Base-by-base conservation (phyloP, 306 rosid species). In the Mucuna pruriens region DNA sequence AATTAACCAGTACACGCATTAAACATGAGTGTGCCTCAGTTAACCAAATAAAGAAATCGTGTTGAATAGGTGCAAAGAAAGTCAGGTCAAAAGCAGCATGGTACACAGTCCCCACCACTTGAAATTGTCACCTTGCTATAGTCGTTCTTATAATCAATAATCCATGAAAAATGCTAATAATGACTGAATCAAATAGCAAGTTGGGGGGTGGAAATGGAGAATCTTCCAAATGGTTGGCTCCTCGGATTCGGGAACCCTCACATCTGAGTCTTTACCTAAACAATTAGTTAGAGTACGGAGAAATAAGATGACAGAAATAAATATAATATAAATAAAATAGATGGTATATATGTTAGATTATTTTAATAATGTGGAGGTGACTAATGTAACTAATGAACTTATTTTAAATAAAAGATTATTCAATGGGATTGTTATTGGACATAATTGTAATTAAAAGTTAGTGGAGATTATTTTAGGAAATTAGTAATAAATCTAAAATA, bases 221-320 rank as follows among this genome's bases (percentile, higher is more conserved):
- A 83, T 72, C 83, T 72, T 74, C 70, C 42, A 72, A 71, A 55
- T 63, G 83, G 58, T 63, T 77, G 61, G 44, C 31, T 83, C 83
- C 86, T 7, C 23, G 61, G 76, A 40, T 63, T 42, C 40, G 61
- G 83, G 76, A 83, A 54, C 83, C 64, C 45, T 54, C 76, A 42
- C 68, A 68, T 57, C 13, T 49, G 34, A 48, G 6, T 10, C 76
- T 19, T 39, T 46, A 71, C 78, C 2, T 19, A 2, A 45, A 34
- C 6, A 19, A 64, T n/a, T 79, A 2, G 39, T 63, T 17, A 20
- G 42, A 40, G 62, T 61, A 48, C 82, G 40, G 40, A 44, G 33
- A 33, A 29, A 29, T 4, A 25, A 5, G 26, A 42, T 20, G 3
- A 73, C 13, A 19, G 0, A 31, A 62, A 20, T 25, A n/a, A 13